These are phyloP conservation scores for Aegilops umbellulata DNA, from an alignment of 176 grass and related monocot genomes.

Conservation along the genomic window DNA sequence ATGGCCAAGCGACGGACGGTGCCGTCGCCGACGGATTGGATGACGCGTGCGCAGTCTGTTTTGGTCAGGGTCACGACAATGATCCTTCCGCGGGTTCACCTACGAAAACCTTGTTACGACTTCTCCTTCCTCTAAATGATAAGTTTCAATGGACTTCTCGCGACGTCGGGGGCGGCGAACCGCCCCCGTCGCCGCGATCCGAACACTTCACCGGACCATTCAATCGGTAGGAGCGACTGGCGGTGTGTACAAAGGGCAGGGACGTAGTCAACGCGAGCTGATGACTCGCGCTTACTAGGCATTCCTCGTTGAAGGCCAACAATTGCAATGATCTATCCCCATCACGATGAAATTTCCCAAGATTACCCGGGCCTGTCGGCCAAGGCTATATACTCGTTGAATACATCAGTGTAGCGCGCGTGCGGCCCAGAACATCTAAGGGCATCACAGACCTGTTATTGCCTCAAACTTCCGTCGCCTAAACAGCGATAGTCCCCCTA, in stretches of 20 bases:
- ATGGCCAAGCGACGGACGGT: no score
- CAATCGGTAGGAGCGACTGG: no score
- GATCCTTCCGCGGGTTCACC: not conserved
- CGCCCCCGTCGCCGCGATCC: not conserved
- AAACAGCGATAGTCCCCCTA: constrained; percentile 76
- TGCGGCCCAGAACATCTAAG: constrained; percentile 79
- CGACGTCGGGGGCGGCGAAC: not conserved
- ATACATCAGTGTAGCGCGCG: constrained; percentile 42
- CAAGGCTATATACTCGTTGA: constrained; percentile 18
- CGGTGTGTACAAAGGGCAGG: no score
- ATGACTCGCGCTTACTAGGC: not conserved
- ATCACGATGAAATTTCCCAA: constrained; percentile 59
- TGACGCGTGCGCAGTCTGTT: no score
- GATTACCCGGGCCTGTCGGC: constrained; percentile 25
- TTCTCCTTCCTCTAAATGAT: constrained; percentile 64
- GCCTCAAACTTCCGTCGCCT: constrained; percentile 49
- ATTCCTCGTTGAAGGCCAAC: constrained; percentile 64
- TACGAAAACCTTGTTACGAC: constrained; percentile 55
- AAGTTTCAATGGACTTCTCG: constrained; percentile 38
- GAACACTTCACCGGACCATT: constrained; percentile 11
- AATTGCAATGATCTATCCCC: constrained; percentile 76
- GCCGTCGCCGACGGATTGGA: no score
- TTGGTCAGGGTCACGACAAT: no score
- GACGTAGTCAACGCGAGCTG: no score
- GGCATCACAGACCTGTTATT: constrained; percentile 75